A percentile compares a stretch with the other conserved stretches of the same genome.
These are phyloP conservation scores for Aspergillus sclerotioniger DNA, from an alignment of 495 filamentous ascomycete genomes.

Conservation along the genomic window DNA sequence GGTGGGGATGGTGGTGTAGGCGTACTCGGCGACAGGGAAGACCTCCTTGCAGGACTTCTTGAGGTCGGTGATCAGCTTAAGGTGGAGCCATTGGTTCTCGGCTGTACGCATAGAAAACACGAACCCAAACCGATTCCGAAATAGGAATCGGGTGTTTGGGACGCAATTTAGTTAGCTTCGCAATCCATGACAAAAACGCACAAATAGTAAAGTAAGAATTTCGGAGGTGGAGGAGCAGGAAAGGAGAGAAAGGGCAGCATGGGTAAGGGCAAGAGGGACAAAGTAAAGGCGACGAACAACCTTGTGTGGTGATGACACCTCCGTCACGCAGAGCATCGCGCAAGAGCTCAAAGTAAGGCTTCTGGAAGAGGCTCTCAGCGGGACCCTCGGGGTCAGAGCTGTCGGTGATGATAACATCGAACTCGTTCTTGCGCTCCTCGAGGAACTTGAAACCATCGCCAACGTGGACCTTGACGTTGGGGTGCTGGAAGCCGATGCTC, in stretches of 20 bases:
- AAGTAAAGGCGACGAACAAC: constrained; percentile 88
- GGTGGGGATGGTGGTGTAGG: constrained; percentile 98
- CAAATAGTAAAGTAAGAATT: neutral
- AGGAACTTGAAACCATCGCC: constrained; percentile 99
- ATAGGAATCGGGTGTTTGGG: constrained; percentile 32
- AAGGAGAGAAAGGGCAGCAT: constrained; percentile 6
- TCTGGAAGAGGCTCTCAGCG: constrained; percentile 94
- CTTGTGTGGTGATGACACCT: constrained; percentile 99
- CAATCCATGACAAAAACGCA: constrained; percentile 6
- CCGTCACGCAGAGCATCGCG: constrained; percentile 85
- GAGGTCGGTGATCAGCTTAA: constrained; percentile 82
- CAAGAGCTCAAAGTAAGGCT: constrained; percentile 95
- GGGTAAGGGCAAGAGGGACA: constrained; percentile 9
- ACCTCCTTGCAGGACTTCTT: constrained; percentile 96
- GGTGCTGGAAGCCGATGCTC: constrained; percentile 88
- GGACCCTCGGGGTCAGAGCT: constrained; percentile 96
- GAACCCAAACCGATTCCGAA: constrained; percentile 36
- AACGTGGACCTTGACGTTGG: constrained; percentile 84
- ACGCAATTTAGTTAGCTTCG: constrained; percentile 30
- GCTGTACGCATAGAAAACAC: constrained; percentile 52
- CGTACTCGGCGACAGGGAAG: constrained; percentile 97
- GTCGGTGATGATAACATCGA: constrained; percentile 99
- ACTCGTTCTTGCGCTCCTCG: constrained; percentile 85
- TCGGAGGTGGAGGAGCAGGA: constrained; percentile 10
- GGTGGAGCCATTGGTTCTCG: constrained; percentile 99